Conservation (phyloP, 495 filamentous ascomycete species). For the Hypoxylon lenormandii region DNA sequence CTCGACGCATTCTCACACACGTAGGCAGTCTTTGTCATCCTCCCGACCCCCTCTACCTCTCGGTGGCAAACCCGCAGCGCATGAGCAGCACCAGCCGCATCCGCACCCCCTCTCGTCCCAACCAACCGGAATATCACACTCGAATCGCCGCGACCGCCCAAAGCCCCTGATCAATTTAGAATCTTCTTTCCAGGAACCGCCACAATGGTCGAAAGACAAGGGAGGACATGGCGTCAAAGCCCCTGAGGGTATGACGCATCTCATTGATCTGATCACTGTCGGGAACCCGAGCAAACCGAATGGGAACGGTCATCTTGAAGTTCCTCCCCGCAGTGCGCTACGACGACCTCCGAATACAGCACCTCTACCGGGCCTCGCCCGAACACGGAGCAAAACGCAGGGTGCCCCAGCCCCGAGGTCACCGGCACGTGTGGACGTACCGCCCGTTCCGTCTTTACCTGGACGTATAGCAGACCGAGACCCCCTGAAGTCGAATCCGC, state of each 20-base stretch:
- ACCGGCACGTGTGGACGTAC: conserved; percentile 15
- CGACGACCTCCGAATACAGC: conserved; percentile 38
- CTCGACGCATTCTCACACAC: conserved; percentile 19
- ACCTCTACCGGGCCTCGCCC: conserved; percentile 33
- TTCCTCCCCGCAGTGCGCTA: conserved; percentile 41
- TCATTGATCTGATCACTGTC: conserved; percentile 67
- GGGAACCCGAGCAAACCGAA: conserved; percentile 21
- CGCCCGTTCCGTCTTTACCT: conserved; percentile 41
- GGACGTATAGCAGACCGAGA: conserved; percentile 9
- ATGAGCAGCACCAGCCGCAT: conserved; percentile 36
- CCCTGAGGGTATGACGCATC: conserved; percentile 64
- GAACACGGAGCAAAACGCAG: conserved; percentile 48
- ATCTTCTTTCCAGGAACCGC: conserved; percentile 77
- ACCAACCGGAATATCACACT: conserved; percentile 28
- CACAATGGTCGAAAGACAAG: conserved; percentile 70
- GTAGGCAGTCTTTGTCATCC: conserved; percentile 41
- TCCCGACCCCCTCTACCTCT: conserved; percentile 35
- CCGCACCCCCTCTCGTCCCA: conserved; percentile 36
- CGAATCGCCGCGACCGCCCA: conserved; percentile 43
- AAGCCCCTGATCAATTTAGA: conserved; percentile 79
- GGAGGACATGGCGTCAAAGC: conserved; percentile 76
- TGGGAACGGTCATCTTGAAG: conserved; percentile 7
- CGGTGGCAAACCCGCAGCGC: conserved; percentile 6
- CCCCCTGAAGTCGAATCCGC: conserved; percentile 15
- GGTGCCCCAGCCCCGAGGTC: conserved; percentile 35